Percentiles rank a stretch among this genome's conserved stretches.
These are phyloP conservation scores for Penicillium psychrofluorescens DNA, from an alignment of 495 filamentous ascomycete species.

Conservation along the genomic window DNA sequence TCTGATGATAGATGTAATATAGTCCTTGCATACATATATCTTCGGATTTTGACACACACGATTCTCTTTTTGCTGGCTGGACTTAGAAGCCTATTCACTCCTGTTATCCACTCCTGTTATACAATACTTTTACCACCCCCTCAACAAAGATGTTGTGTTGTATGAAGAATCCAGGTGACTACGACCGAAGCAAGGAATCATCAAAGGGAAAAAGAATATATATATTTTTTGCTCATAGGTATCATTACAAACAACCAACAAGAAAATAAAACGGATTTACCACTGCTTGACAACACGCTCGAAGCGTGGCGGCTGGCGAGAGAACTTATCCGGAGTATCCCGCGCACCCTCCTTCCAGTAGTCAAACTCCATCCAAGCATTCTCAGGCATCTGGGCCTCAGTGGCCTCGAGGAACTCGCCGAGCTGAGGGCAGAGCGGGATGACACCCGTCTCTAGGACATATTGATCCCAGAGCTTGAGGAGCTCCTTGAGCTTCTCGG, in stretches of 20 bases:
- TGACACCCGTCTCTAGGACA: constrained; percentile 53
- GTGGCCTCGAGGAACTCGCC: constrained; percentile 46
- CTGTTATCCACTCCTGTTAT: no score
- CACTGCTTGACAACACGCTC: constrained; percentile 40
- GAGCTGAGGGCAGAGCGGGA: constrained; percentile 36
- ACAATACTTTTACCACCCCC: no score
- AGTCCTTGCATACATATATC: no score
- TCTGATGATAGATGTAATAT: no score
- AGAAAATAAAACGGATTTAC: no score
- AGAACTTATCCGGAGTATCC: constrained; percentile 50
- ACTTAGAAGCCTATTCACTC: no score
- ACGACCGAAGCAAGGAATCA: no score
- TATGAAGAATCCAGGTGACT: background rate
- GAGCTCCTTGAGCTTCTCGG: constrained; percentile 44
- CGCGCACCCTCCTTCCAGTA: constrained; percentile 58
- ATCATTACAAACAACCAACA: background rate
- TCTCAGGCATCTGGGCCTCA: constrained; percentile 60
- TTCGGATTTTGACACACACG: no score
- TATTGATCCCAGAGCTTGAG: constrained; percentile 52
- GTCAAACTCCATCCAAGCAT: constrained; percentile 64
- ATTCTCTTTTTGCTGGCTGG: no score
- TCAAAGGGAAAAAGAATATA: background rate
- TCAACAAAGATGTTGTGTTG: no score
- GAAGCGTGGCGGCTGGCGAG: constrained; percentile 42
- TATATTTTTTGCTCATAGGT: background rate